A percentile compares a stretch with the other conserved stretches of the same genome.
These are phyloP conservation scores for Mortierella sp. DNA, from an alignment of 371 early-diverging fungal genomes.

Conservation along the genomic window DNA sequence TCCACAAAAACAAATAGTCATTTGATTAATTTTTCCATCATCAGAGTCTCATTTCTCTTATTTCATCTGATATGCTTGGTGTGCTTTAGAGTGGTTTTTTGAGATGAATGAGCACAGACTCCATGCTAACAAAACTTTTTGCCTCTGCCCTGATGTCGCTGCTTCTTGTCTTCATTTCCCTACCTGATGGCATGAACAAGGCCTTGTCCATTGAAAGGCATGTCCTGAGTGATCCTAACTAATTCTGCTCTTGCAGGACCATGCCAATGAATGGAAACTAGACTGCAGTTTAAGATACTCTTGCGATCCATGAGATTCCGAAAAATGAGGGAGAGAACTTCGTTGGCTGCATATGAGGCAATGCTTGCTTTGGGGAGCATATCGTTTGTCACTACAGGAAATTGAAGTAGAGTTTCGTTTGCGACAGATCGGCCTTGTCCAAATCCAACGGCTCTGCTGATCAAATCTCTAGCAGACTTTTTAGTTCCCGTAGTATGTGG, in stretches of 20 bases:
- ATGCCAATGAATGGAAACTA: conserved; percentile 42
- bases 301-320: conserved; percentile 45
- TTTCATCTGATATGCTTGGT: no score
- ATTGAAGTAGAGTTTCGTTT: background rate
- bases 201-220: conserved; percentile 41
- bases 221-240: conserved; percentile 28
- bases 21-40: background rate
- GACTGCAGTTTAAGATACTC: conserved; percentile 48
- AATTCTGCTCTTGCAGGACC: conserved; percentile 38
- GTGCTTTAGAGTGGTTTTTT: background rate
- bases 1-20: background rate
- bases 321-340: conserved; percentile 34
- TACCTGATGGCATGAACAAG: conserved; percentile 51
- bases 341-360: conserved; percentile 28
- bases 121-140: background rate
- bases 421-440: conserved; percentile 8
- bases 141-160: background rate
- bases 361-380: conserved; percentile 7
- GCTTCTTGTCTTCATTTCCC: background rate
- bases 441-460: conserved; percentile 15
- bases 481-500: conserved; percentile 2
- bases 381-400: background rate
- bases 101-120: background rate
- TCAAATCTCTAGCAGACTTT: conserved; percentile 10
- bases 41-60: background rate